Conservation (phyloP, 345 rosid genomes). For the Adansonia digitata region DNA sequence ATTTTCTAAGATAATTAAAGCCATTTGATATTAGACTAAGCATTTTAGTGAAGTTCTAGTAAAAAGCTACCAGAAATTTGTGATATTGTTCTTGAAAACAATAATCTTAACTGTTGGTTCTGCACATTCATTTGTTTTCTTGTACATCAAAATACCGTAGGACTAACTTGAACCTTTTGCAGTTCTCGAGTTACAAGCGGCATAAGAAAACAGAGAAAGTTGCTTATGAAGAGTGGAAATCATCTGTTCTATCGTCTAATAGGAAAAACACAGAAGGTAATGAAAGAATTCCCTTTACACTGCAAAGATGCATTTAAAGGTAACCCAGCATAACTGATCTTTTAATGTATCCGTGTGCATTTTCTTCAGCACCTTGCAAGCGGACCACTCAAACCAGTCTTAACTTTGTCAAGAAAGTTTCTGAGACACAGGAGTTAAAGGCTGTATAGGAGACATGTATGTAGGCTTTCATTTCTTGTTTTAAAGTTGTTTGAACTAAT, state of each 20-base stretch:
- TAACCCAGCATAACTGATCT: not conserved
- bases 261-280: conserved; percentile 44
- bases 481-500: not conserved
- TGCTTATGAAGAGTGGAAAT: conserved; percentile 77
- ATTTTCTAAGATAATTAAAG: not conserved
- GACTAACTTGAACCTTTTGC: conserved; percentile 13
- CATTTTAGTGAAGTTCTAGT: not conserved
- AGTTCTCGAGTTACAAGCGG: conserved; percentile 67
- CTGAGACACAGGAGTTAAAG: conserved; percentile 35
- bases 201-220: conserved; percentile 52
- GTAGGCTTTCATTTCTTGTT: not conserved
- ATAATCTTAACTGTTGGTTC: not conserved
- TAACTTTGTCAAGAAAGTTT: conserved; percentile 39
- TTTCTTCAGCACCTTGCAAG: conserved; percentile 52
- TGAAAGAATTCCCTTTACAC: not conserved
- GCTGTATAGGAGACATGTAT: conserved; percentile 18
- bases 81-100: not conserved
- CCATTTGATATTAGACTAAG: not conserved
- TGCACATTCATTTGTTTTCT: not conserved
- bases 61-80: not conserved
- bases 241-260: conserved; percentile 54
- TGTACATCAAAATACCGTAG: not conserved
- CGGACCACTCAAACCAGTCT: conserved; percentile 55
- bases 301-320: not conserved
- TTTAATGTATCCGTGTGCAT: not conserved